These are phyloP conservation scores for Tillandsia leiboldiana DNA, from an alignment of 176 grass and related monocot species.

Conservation along the genomic window DNA sequence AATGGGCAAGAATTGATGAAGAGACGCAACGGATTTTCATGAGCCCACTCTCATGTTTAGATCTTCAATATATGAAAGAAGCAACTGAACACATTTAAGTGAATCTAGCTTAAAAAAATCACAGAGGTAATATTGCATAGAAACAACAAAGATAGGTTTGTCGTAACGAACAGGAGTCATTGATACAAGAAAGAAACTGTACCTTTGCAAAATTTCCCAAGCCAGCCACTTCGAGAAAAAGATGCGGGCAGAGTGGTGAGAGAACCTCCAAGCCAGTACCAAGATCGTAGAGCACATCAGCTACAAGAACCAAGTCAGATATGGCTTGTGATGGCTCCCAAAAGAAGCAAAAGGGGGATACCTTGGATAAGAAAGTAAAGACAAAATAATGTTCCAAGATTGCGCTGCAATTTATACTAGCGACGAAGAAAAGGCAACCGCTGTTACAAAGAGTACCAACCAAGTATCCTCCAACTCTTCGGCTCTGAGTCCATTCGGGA, in stretches of 20 bases:
- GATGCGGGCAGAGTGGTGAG: slow-evolving; percentile 90
- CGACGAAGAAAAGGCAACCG: neutral
- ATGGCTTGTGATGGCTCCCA: neutral
- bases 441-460: slow-evolving; percentile 21
- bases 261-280: slow-evolving; percentile 82
- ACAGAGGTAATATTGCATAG: neutral
- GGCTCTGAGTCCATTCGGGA: slow-evolving; percentile 97
- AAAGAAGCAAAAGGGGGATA: slow-evolving; percentile 4
- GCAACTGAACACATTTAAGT: no score
- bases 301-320: slow-evolving; percentile 28
- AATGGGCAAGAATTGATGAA: neutral
- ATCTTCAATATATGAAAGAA: neutral
- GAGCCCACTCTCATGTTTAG: neutral
- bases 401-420: neutral
- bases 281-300: slow-evolving; percentile 95
- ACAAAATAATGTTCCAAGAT: slow-evolving; percentile 1
- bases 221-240: slow-evolving; percentile 92
- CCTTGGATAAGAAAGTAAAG: neutral
- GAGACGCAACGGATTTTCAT: no score
- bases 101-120: neutral
- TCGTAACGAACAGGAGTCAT: neutral
- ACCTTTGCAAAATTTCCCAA: slow-evolving; percentile 97
- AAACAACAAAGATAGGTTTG: neutral
- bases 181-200: slow-evolving; percentile 12
- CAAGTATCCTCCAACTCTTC: slow-evolving; percentile 97